Conservation (phyloP, 2,329 filamentous ascomycete genomes). For the Claviceps monticola region DNA sequence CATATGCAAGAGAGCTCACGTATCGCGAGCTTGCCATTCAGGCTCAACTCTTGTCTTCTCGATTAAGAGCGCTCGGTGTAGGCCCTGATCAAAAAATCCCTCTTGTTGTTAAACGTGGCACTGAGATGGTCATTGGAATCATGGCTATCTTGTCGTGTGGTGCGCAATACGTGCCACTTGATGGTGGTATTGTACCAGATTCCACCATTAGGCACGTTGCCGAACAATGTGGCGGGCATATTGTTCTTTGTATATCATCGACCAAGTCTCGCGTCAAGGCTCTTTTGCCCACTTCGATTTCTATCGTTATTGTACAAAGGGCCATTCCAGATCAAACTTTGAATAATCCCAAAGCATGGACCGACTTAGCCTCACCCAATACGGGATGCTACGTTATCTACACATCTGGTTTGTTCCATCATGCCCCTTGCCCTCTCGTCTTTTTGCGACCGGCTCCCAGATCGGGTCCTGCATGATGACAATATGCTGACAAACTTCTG, state of each 20-base stretch:
- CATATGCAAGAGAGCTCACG: constrained; percentile 21
- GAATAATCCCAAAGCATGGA: constrained; percentile 6
- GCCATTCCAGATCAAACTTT: neutral
- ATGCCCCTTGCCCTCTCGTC: neutral
- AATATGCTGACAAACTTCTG: neutral
- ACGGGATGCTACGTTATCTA: constrained; percentile 36
- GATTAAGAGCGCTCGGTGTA: constrained; percentile 26
- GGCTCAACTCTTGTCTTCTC: constrained; percentile 27
- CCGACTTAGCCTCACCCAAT: constrained; percentile 22
- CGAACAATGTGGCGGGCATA: constrained; percentile 27
- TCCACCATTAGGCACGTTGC: constrained; percentile 35
- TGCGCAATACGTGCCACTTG: constrained; percentile 45
- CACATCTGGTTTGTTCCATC: constrained; percentile 30
- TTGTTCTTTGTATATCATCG: constrained; percentile 33
- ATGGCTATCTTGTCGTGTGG: constrained; percentile 41
- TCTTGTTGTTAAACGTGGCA: constrained; percentile 39
- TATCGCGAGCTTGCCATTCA: constrained; percentile 30
- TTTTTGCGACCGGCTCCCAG: neutral
- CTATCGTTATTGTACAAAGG: constrained; percentile 18
- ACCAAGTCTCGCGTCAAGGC: constrained; percentile 19
- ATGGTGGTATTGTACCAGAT: constrained; percentile 38
- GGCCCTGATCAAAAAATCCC: constrained; percentile 32
- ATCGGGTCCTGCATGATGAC: neutral
- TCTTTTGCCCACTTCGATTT: constrained; percentile 12
- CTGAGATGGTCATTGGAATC: constrained; percentile 44